phyloP scores from a whole-genome alignment of 73 alveolate species.

The Uronychia setigera region DNA sequence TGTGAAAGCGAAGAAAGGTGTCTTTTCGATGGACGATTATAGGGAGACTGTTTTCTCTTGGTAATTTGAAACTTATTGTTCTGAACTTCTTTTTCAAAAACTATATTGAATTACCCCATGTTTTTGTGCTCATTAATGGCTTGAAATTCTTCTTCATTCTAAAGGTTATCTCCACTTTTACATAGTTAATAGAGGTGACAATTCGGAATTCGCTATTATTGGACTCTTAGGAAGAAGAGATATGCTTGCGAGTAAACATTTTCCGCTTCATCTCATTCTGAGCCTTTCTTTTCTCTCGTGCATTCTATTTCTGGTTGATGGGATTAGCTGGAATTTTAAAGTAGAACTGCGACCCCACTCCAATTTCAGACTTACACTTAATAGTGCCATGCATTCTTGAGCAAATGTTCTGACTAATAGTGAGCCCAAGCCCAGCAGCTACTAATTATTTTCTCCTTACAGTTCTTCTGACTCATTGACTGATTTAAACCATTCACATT shows the following conservation, averaged over 20 bases:
- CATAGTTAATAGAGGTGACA: background rate
- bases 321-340: background rate
- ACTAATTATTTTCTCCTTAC: background rate
- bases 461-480: background rate
- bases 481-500: background rate
- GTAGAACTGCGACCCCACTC: background rate
- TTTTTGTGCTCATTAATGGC: background rate
- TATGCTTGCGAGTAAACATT: background rate
- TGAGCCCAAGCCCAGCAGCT: slow-evolving; percentile 9
- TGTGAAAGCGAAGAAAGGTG: too few species aligned
- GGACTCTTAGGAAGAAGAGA: background rate
- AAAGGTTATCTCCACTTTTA: too few species aligned
- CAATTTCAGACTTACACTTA: background rate
- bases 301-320: background rate
- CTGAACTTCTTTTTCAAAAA: too few species aligned
- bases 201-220: background rate
- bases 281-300: background rate
- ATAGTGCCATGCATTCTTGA: background rate
- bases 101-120: background rate
- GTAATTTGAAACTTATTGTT: too few species aligned
- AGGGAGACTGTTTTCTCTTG: too few species aligned
- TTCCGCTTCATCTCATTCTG: background rate
- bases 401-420: slow-evolving; percentile 4
- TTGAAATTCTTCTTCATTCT: background rate
- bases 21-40: too few species aligned